Evolutionary conservation across 2,329 filamentous ascomycete genomes (phyloP).

Genomic region (Aspergillus awamori): DNA sequence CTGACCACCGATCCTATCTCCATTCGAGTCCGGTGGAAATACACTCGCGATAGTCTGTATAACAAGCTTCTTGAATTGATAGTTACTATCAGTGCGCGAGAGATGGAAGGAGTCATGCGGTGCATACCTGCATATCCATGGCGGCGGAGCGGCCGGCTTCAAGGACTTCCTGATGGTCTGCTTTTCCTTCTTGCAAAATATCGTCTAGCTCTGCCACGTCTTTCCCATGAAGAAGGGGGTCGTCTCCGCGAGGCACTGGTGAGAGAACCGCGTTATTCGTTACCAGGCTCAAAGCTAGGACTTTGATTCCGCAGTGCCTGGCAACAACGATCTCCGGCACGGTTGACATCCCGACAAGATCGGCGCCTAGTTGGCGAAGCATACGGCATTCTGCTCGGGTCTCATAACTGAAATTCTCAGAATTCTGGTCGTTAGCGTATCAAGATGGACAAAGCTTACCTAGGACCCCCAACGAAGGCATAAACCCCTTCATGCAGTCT

Average conservation of each 20-base stretch:
- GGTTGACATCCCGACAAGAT: slow-evolving; percentile 72
- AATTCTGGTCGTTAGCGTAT: neutral
- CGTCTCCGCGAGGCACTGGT: slow-evolving; percentile 61
- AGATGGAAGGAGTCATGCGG: neutral
- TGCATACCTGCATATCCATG: slow-evolving; percentile 63
- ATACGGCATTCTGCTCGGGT: slow-evolving; percentile 67
- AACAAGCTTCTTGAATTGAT: slow-evolving; percentile 38
- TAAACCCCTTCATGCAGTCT: slow-evolving; percentile 67
- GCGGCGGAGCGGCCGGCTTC: slow-evolving; percentile 63
- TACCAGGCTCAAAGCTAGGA: slow-evolving; percentile 67
- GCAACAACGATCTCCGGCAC: slow-evolving; percentile 70
- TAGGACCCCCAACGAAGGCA: slow-evolving; percentile 66
- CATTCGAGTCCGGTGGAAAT: slow-evolving; percentile 24
- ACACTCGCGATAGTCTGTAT: slow-evolving; percentile 35
- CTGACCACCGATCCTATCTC: neutral
- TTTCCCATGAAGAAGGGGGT: slow-evolving; percentile 55
- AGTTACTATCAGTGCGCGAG: slow-evolving; percentile 23
- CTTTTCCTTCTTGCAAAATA: slow-evolving; percentile 61
- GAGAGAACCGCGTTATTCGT: slow-evolving; percentile 66
- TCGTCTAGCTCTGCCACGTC: slow-evolving; percentile 55
- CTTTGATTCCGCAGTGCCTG: slow-evolving; percentile 63
- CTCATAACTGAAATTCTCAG: slow-evolving; percentile 55
- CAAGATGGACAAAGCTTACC: slow-evolving; percentile 43
- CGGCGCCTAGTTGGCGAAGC: slow-evolving; percentile 63
- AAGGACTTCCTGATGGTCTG: slow-evolving; percentile 67